Percentiles rank a stretch among this genome's conserved stretches.
Evolutionary conservation across 2,329 filamentous ascomycete genomes (phyloP).

Genomic region (Penicillium sp.): DNA sequence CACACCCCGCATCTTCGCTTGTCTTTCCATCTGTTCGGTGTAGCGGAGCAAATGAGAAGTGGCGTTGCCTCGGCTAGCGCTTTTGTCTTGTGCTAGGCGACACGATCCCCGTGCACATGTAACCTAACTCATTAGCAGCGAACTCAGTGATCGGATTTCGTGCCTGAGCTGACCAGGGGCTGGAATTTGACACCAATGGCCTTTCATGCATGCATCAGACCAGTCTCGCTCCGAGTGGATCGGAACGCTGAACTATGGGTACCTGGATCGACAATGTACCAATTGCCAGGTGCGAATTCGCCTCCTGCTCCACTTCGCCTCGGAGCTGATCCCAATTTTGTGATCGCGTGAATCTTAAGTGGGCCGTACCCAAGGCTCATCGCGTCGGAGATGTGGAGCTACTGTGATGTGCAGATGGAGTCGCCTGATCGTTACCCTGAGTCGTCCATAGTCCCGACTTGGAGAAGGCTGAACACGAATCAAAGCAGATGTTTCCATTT

Average conservation of each 20-base stretch:
- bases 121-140: not conserved
- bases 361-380: conserved; percentile 6
- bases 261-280: conserved; percentile 21
- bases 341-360: conserved; percentile 10
- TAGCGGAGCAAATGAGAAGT: not conserved
- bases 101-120: not conserved
- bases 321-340: conserved; percentile 24
- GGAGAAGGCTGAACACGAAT: not conserved
- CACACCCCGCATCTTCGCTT: not conserved
- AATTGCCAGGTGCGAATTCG: not conserved
- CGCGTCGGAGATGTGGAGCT: conserved; percentile 1
- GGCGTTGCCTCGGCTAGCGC: not conserved
- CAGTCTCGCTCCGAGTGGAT: conserved; percentile 10
- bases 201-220: conserved; percentile 10
- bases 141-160: not conserved
- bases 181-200: not conserved
- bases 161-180: not conserved
- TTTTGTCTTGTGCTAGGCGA: not conserved
- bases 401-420: not conserved
- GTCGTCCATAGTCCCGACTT: not conserved
- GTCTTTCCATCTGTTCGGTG: not conserved
- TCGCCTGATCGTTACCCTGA: conserved; percentile 3
- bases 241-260: conserved; percentile 21
- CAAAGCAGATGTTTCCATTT: not conserved
- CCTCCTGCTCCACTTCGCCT: conserved; percentile 10